Conservation (phyloP, 2,329 filamentous ascomycete species). For the Exophiala alcalophila region DNA sequence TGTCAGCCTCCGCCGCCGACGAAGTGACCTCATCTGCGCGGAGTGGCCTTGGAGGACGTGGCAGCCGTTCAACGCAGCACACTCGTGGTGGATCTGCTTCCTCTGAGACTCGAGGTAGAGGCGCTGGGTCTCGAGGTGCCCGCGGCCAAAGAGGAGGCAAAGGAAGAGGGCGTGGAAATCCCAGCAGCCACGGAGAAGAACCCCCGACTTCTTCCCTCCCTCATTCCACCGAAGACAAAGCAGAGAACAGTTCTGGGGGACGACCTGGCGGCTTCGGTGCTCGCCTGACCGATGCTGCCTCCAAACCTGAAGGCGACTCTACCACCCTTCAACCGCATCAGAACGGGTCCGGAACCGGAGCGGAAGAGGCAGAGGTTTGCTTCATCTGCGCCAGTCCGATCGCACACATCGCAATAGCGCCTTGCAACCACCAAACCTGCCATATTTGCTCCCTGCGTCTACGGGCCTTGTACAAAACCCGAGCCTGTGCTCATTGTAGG, state of each 20-base stretch:
- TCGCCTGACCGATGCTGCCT: conserved; percentile 50
- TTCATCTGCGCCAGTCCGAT: conserved; percentile 96
- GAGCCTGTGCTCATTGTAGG: conserved; percentile 93
- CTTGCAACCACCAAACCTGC: conserved; percentile 94
- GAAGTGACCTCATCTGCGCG: conserved; percentile 4
- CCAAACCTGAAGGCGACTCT: conserved; percentile 35
- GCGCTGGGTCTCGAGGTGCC: conserved; percentile 8
- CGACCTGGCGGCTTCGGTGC: conserved; percentile 46
- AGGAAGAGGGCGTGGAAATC: conserved; percentile 69
- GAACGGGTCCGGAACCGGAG: conserved; percentile 29
- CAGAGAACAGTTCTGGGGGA: conserved; percentile 37
- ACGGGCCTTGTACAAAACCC: conserved; percentile 92
- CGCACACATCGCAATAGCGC: conserved; percentile 80
- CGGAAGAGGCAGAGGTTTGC: conserved; percentile 75
- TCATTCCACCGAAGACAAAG: conserved; percentile 32
- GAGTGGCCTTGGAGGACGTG: conserved; percentile 6
- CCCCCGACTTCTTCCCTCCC: conserved; percentile 45
- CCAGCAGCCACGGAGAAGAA: conserved; percentile 77
- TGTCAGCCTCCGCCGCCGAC: conserved; percentile 11
- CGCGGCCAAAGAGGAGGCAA: conserved; percentile 24
- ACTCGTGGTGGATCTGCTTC: conserved; percentile 11
- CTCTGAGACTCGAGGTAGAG: conserved; percentile 9
- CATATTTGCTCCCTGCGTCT: conserved; percentile 92
- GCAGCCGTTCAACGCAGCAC: conserved; percentile 9
- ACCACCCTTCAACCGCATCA: conserved; percentile 14